phyloP scores from a whole-genome alignment of 805 yeast genomes.

The Trichomonascus vanleenenianus region DNA sequence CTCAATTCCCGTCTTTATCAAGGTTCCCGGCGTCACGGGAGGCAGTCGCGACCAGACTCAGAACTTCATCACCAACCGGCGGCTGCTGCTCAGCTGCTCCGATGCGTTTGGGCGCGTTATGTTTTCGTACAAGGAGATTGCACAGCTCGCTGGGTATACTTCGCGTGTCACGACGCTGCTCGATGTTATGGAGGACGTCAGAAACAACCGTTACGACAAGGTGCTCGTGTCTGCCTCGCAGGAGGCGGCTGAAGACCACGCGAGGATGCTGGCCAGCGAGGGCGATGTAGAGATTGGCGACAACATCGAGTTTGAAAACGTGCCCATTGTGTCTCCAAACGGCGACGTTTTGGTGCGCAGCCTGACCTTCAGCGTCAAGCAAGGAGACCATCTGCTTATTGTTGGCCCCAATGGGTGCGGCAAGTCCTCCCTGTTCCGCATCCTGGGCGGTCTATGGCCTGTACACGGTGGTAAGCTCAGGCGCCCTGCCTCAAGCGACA shows the following conservation, averaged over 20 bases:
- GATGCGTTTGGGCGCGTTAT: conserved; percentile 83
- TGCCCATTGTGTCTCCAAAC: conserved; percentile 81
- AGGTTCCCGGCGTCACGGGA: conserved; percentile 33
- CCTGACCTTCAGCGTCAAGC: conserved; percentile 62
- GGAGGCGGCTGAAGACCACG: conserved; percentile 11
- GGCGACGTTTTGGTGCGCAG: conserved; percentile 63
- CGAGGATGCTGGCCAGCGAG: conserved; percentile 13
- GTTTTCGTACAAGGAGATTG: conserved; percentile 74
- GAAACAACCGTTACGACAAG: conserved; percentile 29
- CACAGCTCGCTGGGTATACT: conserved; percentile 78
- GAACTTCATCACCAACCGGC: conserved; percentile 82
- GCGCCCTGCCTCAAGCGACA: conserved; percentile 56
- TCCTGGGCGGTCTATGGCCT: conserved; percentile 93
- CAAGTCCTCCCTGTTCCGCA: conserved; percentile 82
- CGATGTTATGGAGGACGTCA: conserved; percentile 48
- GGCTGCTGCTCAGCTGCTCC: conserved; percentile 74
- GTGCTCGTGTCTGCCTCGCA: conserved; percentile 18
- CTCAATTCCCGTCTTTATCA: conserved; percentile 77
- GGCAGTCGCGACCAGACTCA: conserved; percentile 39
- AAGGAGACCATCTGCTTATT: conserved; percentile 78
- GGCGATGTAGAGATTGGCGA: conserved; percentile 40
- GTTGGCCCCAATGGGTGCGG: conserved; percentile 98
- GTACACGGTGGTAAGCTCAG: conserved; percentile 48
- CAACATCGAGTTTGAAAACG: conserved; percentile 56
- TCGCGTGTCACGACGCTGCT: conserved; percentile 65